Evolutionary conservation across 805 yeast genomes (phyloP).

Genomic region (Yarrowia divulgata): DNA sequence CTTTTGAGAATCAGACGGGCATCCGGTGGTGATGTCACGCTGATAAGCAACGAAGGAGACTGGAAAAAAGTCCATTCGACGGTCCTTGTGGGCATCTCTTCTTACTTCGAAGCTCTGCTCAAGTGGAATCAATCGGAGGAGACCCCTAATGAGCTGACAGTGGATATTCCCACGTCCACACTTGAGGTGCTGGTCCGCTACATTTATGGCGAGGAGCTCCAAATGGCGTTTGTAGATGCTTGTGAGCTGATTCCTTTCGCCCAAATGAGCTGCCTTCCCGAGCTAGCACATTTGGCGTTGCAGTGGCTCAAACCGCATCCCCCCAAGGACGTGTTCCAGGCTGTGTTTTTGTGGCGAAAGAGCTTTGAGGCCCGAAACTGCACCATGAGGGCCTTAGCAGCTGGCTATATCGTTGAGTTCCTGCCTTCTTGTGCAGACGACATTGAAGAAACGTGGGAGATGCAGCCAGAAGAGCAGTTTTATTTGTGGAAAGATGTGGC

Average conservation of each 20-base stretch:
- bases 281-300: background rate
- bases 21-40: background rate
- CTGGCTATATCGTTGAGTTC: background rate
- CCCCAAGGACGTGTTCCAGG: background rate
- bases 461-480: background rate
- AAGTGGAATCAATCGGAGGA: background rate
- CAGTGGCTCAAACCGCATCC: background rate
- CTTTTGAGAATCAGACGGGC: background rate
- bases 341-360: background rate
- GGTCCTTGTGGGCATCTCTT: background rate
- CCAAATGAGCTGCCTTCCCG: background rate
- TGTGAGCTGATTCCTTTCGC: background rate
- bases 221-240: background rate
- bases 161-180: background rate
- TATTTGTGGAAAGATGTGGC: conserved; percentile 1
- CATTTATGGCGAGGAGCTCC: conserved; percentile 2
- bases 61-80: background rate
- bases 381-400: background rate
- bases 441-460: background rate
- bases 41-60: background rate
- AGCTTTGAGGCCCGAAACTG: background rate
- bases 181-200: background rate
- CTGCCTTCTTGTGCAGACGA: background rate
- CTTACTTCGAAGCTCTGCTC: background rate
- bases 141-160: background rate